phyloP scores from a whole-genome alignment of 257 asterid species.

The Solanum bukasovii region DNA sequence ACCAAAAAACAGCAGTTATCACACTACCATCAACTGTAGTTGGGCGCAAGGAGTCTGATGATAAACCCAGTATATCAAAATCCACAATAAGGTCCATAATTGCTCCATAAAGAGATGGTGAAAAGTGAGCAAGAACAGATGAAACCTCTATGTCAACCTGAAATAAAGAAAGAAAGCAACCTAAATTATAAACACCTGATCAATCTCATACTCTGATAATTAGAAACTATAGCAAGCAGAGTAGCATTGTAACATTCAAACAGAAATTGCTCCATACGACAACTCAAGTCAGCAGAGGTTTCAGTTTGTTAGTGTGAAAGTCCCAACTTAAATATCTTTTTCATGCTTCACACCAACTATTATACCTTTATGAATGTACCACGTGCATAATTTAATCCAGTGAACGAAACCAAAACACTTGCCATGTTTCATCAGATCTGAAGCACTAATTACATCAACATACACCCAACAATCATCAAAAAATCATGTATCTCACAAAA shows the following conservation, averaged over 20 bases:
- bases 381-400: neutral
- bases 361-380: neutral
- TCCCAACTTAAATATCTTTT: neutral
- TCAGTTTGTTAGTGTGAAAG: neutral
- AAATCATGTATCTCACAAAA: neutral
- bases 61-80: constrained; percentile 27
- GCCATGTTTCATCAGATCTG: neutral
- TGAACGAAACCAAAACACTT: neutral
- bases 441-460: neutral
- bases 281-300: neutral
- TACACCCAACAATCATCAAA: neutral
- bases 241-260: neutral
- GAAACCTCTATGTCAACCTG: constrained; percentile 63
- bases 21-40: constrained; percentile 15
- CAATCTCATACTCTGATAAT: neutral
- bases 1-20: constrained; percentile 25
- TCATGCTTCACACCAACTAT: neutral
- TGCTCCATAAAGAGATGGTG: constrained; percentile 44
- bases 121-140: constrained; percentile 54
- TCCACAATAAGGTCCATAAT: constrained; percentile 37
- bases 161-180: constrained; percentile 18
- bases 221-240: neutral
- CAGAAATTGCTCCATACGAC: neutral
- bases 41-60: constrained; percentile 23
- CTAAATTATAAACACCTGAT: constrained; percentile 1